These are phyloP conservation scores for Chaetomium sp. DNA, from an alignment of 2,329 filamentous ascomycete genomes.

Conservation along the genomic window DNA sequence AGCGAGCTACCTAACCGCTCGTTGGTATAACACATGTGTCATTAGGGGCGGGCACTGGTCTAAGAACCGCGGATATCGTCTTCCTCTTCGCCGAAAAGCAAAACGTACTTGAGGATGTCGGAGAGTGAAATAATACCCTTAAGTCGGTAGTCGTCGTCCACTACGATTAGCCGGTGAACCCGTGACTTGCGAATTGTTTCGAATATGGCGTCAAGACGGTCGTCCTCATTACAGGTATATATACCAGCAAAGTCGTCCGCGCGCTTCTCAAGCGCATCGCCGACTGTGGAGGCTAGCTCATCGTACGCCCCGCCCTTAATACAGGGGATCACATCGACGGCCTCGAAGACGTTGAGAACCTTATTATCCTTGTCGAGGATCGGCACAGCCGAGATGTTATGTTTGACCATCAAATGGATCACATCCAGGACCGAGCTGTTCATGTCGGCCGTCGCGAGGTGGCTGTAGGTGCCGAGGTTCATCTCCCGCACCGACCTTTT, in stretches of 20 bases:
- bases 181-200: conserved; percentile 93
- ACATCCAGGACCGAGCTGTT: conserved; percentile 87
- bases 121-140: conserved; percentile 89
- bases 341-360: conserved; percentile 94
- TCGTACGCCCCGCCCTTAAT: conserved; percentile 93
- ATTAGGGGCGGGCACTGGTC: not conserved
- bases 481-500: conserved; percentile 83
- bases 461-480: conserved; percentile 74
- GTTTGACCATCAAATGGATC: conserved; percentile 85
- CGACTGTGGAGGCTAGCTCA: conserved; percentile 77
- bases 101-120: conserved; percentile 91
- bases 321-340: conserved; percentile 91
- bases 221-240: conserved; percentile 88
- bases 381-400: conserved; percentile 91
- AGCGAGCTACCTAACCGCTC: too few species aligned
- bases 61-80: conserved; percentile 28
- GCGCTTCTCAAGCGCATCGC: conserved; percentile 80
- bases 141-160: conserved; percentile 81
- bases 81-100: conserved; percentile 69
- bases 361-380: conserved; percentile 72
- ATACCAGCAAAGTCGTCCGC: conserved; percentile 92
- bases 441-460: conserved; percentile 80
- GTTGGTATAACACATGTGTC: too few species aligned
- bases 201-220: conserved; percentile 91
- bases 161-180: conserved; percentile 86